Conservation (phyloP, 2,329 filamentous ascomycete genomes). For the Pseudogymnoascus sp. region DNA sequence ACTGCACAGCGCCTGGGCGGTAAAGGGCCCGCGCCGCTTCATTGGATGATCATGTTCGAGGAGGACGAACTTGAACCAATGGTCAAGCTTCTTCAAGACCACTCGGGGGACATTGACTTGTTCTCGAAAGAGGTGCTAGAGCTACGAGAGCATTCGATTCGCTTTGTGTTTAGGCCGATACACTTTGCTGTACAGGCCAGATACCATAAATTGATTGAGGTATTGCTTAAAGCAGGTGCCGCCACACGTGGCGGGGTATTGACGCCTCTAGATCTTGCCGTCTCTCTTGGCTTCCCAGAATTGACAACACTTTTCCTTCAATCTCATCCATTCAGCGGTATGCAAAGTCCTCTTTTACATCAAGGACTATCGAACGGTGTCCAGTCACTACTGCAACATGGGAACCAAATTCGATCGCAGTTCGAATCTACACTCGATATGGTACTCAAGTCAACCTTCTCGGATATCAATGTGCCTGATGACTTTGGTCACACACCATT, state of each 20-base stretch:
- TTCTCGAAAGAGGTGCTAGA: neutral
- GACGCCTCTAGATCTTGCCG: neutral
- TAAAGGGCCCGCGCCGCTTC: neutral
- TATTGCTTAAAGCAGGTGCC: neutral
- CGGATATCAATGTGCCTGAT: neutral
- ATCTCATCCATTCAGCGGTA: neutral
- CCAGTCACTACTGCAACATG: neutral
- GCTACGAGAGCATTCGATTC: neutral
- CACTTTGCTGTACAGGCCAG: neutral
- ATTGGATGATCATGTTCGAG: conserved; percentile 1
- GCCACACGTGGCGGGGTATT: neutral
- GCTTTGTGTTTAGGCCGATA: neutral
- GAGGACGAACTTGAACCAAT: neutral
- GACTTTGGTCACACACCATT: neutral
- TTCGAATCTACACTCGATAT: neutral
- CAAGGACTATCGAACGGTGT: neutral
- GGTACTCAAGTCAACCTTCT: neutral
- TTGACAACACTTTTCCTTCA: neutral
- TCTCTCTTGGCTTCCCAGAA: neutral
- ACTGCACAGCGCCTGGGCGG: neutral
- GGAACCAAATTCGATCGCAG: neutral
- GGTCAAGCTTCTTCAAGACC: neutral
- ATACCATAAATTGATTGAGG: neutral
- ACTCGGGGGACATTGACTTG: neutral
- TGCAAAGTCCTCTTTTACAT: neutral